Base-by-base conservation (phyloP, 2,329 filamentous ascomycete species). In the Aureobasidium sp. region DNA sequence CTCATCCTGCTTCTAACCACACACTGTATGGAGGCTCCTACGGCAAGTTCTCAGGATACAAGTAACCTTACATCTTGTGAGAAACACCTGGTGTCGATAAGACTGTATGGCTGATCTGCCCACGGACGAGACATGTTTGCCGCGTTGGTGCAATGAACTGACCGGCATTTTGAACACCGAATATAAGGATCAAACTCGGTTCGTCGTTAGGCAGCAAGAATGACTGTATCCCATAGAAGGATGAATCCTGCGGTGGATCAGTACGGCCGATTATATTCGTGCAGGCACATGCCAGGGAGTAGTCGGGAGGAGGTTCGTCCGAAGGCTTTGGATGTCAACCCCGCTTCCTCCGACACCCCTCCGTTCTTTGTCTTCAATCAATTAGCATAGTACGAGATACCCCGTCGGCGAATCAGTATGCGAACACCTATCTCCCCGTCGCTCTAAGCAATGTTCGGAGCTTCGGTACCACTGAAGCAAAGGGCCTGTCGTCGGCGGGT, bases 41-140 rank as follows among this genome's bases (percentile, higher is more conserved):
- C 21, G 21, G 21, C 21, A 21, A 21, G 21, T 21, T 21, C 21
- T 21, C 21, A 21, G 21, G 21, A 21, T 21, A 21, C 21, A 21
- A 21, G 21, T 21, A 21, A 21, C 21, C 21, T 21, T 21, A 21
- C 21, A 21, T 21, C 32, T 36, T 50, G 32, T 8, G 48, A 37
- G 30, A 34, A 32, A 9, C 8, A 1, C 10, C 49, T 45, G 14
- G 69, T 72, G 29, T 64, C 63, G 32, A 70, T 70, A 6, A 71
- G 63, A 39, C 61, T 37, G 51, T 66, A 67, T 27, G 70, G 70
- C 37, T 67, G 29, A 53, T 72, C 68, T 32, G 66, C 69, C 70
- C 67, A 71, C 34, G 60, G 62, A 58, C 64, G 62, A 62, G 67
- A 30, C 64, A 65, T 64, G n/a, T 13, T 62, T 45, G 54, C 21